Percentiles rank a stretch among this genome's conserved stretches.
Conservation (phyloP, 768 basidiomycete species). For the Serendipita sp. region DNA sequence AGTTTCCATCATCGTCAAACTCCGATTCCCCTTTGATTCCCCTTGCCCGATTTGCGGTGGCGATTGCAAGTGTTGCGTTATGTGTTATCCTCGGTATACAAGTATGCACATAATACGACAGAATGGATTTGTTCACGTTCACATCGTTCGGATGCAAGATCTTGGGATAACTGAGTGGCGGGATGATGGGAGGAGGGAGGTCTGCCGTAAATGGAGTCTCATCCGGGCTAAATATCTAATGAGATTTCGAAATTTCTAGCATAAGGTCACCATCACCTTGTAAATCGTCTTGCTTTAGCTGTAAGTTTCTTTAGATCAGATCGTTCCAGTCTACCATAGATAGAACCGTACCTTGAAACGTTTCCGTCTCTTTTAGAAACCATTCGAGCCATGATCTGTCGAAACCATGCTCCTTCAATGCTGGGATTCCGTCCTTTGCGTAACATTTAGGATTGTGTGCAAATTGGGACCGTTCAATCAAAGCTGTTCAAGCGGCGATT, state of each 20-base stretch:
- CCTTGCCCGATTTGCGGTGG: constrained; percentile 45
- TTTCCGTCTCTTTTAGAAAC: constrained; percentile 91
- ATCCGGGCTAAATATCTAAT: constrained; percentile 54
- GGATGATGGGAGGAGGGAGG: constrained; percentile 72
- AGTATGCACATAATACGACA: constrained; percentile 70
- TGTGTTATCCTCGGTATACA: constrained; percentile 85
- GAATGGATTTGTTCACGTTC: constrained; percentile 77
- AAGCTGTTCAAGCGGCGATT: constrained; percentile 22
- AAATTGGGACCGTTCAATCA: constrained; percentile 96
- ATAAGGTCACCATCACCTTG: constrained; percentile 39
- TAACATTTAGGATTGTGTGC: constrained; percentile 88
- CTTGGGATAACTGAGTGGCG: constrained; percentile 51
- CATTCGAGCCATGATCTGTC: constrained; percentile 89
- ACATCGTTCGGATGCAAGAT: constrained; percentile 65
- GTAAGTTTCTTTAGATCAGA: constrained; percentile 6
- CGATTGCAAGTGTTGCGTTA: constrained; percentile 48
- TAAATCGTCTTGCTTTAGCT: constrained; percentile 93
- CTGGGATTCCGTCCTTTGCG: constrained; percentile 57
- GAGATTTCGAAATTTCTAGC: background rate
- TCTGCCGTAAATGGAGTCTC: constrained; percentile 86
- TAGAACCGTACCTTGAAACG: constrained; percentile 70
- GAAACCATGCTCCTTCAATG: constrained; percentile 59
- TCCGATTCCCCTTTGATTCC: constrained; percentile 54
- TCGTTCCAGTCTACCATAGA: background rate
- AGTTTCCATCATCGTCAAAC: constrained; percentile 90